Conservation (phyloP, 257 asterid species). For the Forsythia suspensa region DNA sequence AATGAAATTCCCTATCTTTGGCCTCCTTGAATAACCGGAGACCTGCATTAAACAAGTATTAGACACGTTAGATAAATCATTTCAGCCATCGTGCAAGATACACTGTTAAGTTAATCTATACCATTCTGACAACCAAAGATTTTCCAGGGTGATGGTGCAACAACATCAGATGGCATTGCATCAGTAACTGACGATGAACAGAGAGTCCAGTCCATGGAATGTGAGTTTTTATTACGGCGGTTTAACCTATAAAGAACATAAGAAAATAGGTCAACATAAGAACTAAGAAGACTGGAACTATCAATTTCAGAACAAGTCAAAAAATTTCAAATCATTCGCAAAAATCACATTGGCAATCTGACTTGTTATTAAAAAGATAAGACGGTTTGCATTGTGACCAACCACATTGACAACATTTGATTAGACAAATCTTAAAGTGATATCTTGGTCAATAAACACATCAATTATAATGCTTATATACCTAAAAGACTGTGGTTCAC, state of each 20-base stretch:
- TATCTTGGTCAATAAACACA: constrained; percentile 13
- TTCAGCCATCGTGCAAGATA: constrained; percentile 23
- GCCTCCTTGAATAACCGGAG: constrained; percentile 93
- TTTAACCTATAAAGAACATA: constrained; percentile 51
- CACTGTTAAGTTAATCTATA: constrained; percentile 32
- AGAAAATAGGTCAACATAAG: constrained; percentile 15
- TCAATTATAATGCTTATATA: constrained; percentile 26
- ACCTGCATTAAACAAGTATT: constrained; percentile 49
- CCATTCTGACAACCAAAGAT: constrained; percentile 96
- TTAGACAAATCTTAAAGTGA: neutral
- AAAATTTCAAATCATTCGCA: neutral
- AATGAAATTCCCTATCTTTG: constrained; percentile 68
- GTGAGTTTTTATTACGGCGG: constrained; percentile 52
- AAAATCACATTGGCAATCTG: constrained; percentile 23
- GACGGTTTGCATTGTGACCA: neutral
- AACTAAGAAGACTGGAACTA: neutral
- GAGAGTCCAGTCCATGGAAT: constrained; percentile 75
- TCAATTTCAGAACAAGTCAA: neutral
- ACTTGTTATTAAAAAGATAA: constrained; percentile 13
- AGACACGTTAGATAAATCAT: constrained; percentile 22
- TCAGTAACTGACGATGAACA: constrained; percentile 70
- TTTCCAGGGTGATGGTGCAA: constrained; percentile 97
- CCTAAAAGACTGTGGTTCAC: constrained; percentile 62
- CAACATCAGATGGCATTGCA: constrained; percentile 74
- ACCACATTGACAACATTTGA: constrained; percentile 19